Evolutionary conservation across 371 early-diverging fungal genomes (phyloP).

Genomic region (Mucor circinelloides): DNA sequence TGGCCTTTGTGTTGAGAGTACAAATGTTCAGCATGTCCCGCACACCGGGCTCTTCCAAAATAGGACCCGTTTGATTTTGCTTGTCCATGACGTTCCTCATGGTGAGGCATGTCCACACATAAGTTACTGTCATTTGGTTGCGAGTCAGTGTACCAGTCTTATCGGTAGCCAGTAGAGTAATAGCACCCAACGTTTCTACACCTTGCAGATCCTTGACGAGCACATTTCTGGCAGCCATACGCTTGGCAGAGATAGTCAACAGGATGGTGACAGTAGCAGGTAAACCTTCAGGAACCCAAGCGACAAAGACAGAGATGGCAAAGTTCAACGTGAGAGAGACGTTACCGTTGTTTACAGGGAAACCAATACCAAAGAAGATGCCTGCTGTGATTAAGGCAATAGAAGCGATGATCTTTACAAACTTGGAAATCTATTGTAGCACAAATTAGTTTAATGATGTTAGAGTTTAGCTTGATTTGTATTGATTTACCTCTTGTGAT

Average conservation of each 20-base stretch:
- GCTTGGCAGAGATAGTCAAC: constrained; percentile 91
- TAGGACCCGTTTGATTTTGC: neutral
- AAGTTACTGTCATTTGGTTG: constrained; percentile 94
- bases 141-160: constrained; percentile 96
- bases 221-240: constrained; percentile 87
- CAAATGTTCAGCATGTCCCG: constrained; percentile 73
- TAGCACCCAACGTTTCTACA: constrained; percentile 95
- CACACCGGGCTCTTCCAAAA: constrained; percentile 55
- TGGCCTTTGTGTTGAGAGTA: constrained; percentile 79
- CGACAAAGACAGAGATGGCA: constrained; percentile 88
- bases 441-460: neutral
- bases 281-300: constrained; percentile 91
- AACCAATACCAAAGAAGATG: constrained; percentile 84
- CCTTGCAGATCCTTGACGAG: constrained; percentile 94
- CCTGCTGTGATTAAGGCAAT: constrained; percentile 77
- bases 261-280: constrained; percentile 91
- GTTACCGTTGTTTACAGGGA: constrained; percentile 55
- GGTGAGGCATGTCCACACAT: constrained; percentile 76
- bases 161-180: constrained; percentile 93
- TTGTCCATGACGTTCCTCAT: constrained; percentile 64
- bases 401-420: constrained; percentile 85
- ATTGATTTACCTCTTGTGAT: constrained; percentile 49
- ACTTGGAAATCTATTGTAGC: constrained; percentile 60
- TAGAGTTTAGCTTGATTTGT: neutral
- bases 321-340: constrained; percentile 78